These are phyloP conservation scores for Penicillium pancosmium DNA, from an alignment of 495 filamentous ascomycete genomes.

Conservation along the genomic window DNA sequence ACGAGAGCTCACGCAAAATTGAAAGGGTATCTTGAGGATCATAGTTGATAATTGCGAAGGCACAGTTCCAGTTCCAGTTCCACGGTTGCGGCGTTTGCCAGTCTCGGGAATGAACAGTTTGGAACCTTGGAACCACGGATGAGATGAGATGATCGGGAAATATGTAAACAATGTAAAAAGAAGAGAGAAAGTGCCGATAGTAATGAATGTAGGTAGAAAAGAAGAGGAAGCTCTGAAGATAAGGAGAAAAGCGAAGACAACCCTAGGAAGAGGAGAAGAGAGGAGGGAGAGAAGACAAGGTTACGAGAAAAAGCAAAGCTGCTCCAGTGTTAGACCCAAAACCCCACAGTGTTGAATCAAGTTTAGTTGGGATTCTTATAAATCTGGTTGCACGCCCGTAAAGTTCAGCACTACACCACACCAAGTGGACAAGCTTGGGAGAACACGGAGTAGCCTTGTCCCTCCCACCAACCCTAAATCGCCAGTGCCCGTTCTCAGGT, in stretches of 20 bases:
- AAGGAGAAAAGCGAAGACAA: conserved; percentile 1
- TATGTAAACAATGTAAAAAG: conserved; percentile 6
- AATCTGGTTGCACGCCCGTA: conserved; percentile 2
- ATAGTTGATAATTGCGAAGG: conserved; percentile 15
- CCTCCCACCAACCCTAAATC: neutral
- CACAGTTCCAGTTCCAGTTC: conserved; percentile 4
- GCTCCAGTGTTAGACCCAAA: too few species aligned
- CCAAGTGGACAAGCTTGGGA: conserved; percentile 1
- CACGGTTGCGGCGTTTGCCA: conserved; percentile 21
- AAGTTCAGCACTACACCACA: neutral
- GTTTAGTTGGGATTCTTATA: neutral
- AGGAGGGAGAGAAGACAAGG: neutral
- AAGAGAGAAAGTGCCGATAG: neutral
- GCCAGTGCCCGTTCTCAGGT: neutral
- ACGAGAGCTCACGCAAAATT: conserved; percentile 18
- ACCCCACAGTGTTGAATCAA: neutral
- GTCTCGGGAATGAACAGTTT: conserved; percentile 10
- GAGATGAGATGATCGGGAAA: neutral
- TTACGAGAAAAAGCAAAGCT: too few species aligned
- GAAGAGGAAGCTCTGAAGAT: conserved; percentile 4
- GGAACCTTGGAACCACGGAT: conserved; percentile 1
- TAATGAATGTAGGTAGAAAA: conserved; percentile 15
- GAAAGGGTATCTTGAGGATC: conserved; percentile 16
- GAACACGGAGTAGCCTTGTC: neutral
- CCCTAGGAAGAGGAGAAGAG: conserved; percentile 5